A percentile compares a stretch with the other conserved stretches of the same genome.
Evolutionary conservation across 106 monocot species (phyloP).

Genomic region (Xerophyta viscosa): DNA sequence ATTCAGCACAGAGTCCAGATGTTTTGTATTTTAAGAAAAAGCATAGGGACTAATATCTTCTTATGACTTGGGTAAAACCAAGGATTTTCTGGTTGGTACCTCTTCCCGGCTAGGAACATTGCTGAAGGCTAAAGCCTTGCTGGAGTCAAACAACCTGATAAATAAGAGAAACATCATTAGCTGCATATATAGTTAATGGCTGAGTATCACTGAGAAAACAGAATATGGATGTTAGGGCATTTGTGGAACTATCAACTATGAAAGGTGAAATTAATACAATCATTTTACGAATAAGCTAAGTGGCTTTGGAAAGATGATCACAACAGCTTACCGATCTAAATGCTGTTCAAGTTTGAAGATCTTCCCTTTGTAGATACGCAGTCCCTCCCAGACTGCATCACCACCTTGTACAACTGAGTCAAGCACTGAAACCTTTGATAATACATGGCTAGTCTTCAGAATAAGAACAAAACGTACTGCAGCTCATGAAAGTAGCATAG

Average conservation of each 20-base stretch:
- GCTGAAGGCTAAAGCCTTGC: slow-evolving; percentile 86
- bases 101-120: slow-evolving; percentile 74
- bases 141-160: slow-evolving; percentile 78
- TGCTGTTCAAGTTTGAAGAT: slow-evolving; percentile 93
- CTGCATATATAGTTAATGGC: background rate
- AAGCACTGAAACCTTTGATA: slow-evolving; percentile 82
- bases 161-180: slow-evolving; percentile 5
- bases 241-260: too few relatives aligned
- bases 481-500: too few relatives aligned
- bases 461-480: background rate
- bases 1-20: too few relatives aligned
- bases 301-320: too few relatives aligned
- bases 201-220: too few relatives aligned
- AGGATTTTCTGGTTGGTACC: slow-evolving; percentile 25
- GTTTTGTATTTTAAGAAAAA: too few relatives aligned
- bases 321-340: slow-evolving; percentile 54
- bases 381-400: slow-evolving; percentile 96
- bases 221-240: too few relatives aligned
- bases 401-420: slow-evolving; percentile 99
- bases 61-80: background rate
- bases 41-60: too few relatives aligned
- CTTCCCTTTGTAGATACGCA: slow-evolving; percentile 81
- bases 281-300: too few relatives aligned
- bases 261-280: too few relatives aligned
- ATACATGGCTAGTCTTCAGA: slow-evolving; percentile 2